Evolutionary conservation across 345 rosid genomes (phyloP).

Genomic region (Camelina laxa): DNA sequence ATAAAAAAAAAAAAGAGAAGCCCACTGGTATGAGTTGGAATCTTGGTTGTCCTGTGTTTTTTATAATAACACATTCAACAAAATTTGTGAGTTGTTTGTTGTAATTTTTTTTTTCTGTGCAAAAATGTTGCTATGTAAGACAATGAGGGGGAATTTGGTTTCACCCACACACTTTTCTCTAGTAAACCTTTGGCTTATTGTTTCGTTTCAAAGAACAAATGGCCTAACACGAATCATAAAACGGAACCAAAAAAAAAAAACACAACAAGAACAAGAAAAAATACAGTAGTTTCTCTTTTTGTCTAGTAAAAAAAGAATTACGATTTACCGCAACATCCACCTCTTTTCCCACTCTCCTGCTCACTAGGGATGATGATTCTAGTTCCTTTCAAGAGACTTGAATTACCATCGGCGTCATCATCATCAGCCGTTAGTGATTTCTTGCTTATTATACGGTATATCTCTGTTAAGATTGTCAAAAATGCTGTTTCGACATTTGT

Average conservation of each 20-base stretch:
- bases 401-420: slow-evolving; percentile 48
- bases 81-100: too few relatives aligned
- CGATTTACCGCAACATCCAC: slow-evolving; percentile 63
- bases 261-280: slow-evolving; percentile 15
- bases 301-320: slow-evolving; percentile 21
- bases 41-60: not conserved
- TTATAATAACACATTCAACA: too few relatives aligned
- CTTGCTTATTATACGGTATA: slow-evolving; percentile 75
- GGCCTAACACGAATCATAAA: slow-evolving; percentile 27
- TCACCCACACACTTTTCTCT: slow-evolving; percentile 13
- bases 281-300: not conserved
- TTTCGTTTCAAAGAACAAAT: slow-evolving; percentile 37
- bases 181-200: slow-evolving; percentile 33
- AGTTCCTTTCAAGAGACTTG: slow-evolving; percentile 72
- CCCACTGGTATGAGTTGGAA: not conserved
- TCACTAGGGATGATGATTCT: slow-evolving; percentile 66
- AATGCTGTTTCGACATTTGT: slow-evolving; percentile 84
- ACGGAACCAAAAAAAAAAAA: not conserved
- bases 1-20: not conserved
- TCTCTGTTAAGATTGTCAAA: slow-evolving; percentile 70
- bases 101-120: too few relatives aligned
- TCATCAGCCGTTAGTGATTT: slow-evolving; percentile 64
- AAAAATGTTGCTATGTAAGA: not conserved
- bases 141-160: not conserved
- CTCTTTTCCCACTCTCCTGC: slow-evolving; percentile 49